A percentile compares a stretch with the other conserved stretches of the same genome.
Evolutionary conservation across 768 basidiomycete species (phyloP).

Genomic region (Neoboletus brunneissimus): DNA sequence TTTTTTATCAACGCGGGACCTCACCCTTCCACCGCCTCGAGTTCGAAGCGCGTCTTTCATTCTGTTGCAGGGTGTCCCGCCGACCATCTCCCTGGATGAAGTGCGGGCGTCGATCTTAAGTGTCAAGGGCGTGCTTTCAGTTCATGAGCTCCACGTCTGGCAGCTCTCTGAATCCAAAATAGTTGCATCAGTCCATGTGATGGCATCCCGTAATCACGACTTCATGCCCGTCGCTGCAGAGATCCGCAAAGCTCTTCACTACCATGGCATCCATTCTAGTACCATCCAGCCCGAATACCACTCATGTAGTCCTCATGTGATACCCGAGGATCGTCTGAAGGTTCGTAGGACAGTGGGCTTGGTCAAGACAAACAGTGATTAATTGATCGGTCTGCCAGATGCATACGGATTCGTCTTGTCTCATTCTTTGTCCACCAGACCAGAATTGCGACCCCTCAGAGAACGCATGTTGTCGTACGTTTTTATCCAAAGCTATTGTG

Average conservation of each 20-base stretch:
- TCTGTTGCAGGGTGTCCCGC: conserved; percentile 89
- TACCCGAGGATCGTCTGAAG: conserved; percentile 48
- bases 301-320: conserved; percentile 30
- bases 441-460: conserved; percentile 63
- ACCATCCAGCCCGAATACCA: conserved; percentile 92
- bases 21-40: conserved; percentile 29
- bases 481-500: background rate
- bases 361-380: background rate
- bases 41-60: conserved; percentile 93
- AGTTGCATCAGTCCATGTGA: conserved; percentile 94
- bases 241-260: conserved; percentile 81
- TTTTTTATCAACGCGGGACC: background rate
- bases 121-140: conserved; percentile 76
- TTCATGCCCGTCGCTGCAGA: conserved; percentile 89
- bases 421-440: conserved; percentile 71
- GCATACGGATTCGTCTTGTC: conserved; percentile 55
- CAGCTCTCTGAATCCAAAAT: conserved; percentile 93
- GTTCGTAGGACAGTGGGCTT: conserved; percentile 32
- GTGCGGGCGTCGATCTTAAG: conserved; percentile 77
- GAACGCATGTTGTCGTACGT: conserved; percentile 80
- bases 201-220: conserved; percentile 74
- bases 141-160: conserved; percentile 98
- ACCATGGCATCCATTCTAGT: conserved; percentile 90
- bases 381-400: conserved; percentile 35
- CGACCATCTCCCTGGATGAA: conserved; percentile 84